Base-by-base conservation (phyloP, 1,284 basidiomycete species). In the Ustilago tritici region DNA sequence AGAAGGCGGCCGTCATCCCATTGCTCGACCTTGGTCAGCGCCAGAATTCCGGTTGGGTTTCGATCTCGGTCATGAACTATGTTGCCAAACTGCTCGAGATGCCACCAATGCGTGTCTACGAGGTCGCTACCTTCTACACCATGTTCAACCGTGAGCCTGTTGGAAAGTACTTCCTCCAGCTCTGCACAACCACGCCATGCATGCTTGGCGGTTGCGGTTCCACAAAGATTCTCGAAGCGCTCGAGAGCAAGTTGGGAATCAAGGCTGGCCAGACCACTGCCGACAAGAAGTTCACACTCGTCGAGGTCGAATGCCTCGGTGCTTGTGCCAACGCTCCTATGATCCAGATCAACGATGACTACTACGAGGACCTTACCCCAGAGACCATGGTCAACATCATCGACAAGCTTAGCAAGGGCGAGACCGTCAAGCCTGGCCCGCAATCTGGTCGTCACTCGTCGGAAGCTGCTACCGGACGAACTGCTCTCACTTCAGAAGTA, bases 271-370 rank as follows among this genome's bases (percentile, higher is more conserved):
- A 95, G 86, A 96, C 95, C 38, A 98, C 96, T 23, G 90, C 91
- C 86, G 95, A 99, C 86, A 93, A 94, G 62, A 95, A 96, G 88
- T 99, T 98, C 88, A 98, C 97, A 8, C 91, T 99, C 56, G 90
- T 99, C 74, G 96, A 99, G 88, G 96, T 99, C 49, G 96, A 99
- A 88, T 99, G 96, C 87, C 92, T 98, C 82, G 96, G 84, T 53
- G 97, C 96, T 57, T 99, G 96, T 88, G 93, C 93, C 81, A 99
- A 98, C 87, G 97, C 97, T n/a, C 96, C 96, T 12, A 99, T 99
- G 96, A 89, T 99, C 87, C 95, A 93, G 80, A 90, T 99, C 85
- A 93, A 93, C 60, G 97, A 99, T 85, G 95, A 98, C 87, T 99
- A 93, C 89, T 99, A 95, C 87, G 96, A 99, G 91, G 96, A 99